These are phyloP conservation scores for Phaeophleospora eucalypticola DNA, from an alignment of 2,329 filamentous ascomycete genomes.

Conservation along the genomic window DNA sequence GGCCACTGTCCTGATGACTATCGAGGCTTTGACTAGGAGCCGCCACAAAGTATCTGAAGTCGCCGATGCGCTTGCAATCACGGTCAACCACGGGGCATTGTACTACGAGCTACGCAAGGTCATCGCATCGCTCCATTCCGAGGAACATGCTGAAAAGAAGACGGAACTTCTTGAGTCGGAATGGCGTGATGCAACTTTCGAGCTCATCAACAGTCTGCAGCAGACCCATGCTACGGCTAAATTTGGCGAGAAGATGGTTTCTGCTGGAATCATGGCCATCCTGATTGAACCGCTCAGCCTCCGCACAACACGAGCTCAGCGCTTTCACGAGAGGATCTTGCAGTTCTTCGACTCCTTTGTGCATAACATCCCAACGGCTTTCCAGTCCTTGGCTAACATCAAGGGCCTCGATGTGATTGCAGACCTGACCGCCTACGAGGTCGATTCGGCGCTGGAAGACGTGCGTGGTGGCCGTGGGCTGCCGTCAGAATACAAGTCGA, in stretches of 20 bases:
- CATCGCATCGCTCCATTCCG: constrained; percentile 70
- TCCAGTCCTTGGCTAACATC: constrained; percentile 74
- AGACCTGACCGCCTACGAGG: constrained; percentile 77
- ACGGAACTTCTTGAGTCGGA: constrained; percentile 66
- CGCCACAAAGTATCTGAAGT: constrained; percentile 75
- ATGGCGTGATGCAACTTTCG: constrained; percentile 87
- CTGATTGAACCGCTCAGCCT: constrained; percentile 83
- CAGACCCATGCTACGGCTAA: constrained; percentile 52
- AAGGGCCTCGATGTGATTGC: constrained; percentile 86
- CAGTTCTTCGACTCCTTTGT: constrained; percentile 86
- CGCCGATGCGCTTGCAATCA: constrained; percentile 84
- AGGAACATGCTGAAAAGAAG: constrained; percentile 53
- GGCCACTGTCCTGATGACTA: constrained; percentile 71
- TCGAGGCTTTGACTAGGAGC: constrained; percentile 82
- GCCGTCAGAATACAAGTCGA: constrained; percentile 66
- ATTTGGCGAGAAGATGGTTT: constrained; percentile 77
- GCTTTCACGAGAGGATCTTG: constrained; percentile 77
- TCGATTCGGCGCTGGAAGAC: constrained; percentile 63
- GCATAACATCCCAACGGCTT: constrained; percentile 73
- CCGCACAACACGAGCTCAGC: constrained; percentile 74
- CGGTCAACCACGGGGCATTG: constrained; percentile 91
- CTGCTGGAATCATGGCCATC: constrained; percentile 83
- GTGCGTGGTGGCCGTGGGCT: constrained; percentile 70
- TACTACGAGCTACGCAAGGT: constrained; percentile 91
- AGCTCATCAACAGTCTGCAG: constrained; percentile 73